Conservation (phyloP, 768 basidiomycete genomes). For the Suillus variegatus region DNA sequence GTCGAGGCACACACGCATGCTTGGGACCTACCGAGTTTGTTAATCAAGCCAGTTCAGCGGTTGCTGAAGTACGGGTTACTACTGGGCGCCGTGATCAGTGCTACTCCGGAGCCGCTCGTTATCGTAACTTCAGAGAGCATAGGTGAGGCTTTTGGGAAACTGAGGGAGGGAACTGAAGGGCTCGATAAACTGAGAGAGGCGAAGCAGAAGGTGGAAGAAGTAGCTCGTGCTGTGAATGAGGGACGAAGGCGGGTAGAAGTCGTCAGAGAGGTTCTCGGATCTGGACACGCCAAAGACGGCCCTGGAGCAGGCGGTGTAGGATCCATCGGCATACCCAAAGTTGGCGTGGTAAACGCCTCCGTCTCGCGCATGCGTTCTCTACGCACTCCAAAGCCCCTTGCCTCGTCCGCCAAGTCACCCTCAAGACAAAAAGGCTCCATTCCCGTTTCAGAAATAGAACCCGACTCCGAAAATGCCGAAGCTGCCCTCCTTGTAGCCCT, state of each 20-base stretch:
- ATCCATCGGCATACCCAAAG: constrained; percentile 41
- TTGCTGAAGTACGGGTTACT: constrained; percentile 93
- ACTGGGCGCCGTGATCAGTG: constrained; percentile 72
- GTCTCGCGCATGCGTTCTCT: constrained; percentile 63
- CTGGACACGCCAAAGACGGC: constrained; percentile 35
- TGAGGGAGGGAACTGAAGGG: constrained; percentile 16
- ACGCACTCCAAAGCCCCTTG: constrained; percentile 25
- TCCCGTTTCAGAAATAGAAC: constrained; percentile 14
- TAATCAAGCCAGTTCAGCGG: constrained; percentile 97
- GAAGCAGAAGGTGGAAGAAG: constrained; percentile 63
- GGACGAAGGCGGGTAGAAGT: constrained; percentile 75
- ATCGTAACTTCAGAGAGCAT: neutral
- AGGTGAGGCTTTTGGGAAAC: constrained; percentile 11
- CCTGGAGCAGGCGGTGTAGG: constrained; percentile 42
- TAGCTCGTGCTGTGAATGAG: constrained; percentile 79
- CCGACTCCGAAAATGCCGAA: constrained; percentile 37
- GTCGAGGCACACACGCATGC: constrained; percentile 78
- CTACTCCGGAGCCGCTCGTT: constrained; percentile 56
- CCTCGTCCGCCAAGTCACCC: constrained; percentile 19
- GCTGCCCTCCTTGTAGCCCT: constrained; percentile 54
- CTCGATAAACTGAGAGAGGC: constrained; percentile 50
- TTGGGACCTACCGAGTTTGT: constrained; percentile 90
- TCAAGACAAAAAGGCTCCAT: constrained; percentile 27
- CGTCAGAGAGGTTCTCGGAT: constrained; percentile 69
- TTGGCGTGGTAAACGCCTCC: constrained; percentile 48